Evolutionary conservation across 768 basidiomycete species (phyloP).

Genomic region (Boletus sp.): DNA sequence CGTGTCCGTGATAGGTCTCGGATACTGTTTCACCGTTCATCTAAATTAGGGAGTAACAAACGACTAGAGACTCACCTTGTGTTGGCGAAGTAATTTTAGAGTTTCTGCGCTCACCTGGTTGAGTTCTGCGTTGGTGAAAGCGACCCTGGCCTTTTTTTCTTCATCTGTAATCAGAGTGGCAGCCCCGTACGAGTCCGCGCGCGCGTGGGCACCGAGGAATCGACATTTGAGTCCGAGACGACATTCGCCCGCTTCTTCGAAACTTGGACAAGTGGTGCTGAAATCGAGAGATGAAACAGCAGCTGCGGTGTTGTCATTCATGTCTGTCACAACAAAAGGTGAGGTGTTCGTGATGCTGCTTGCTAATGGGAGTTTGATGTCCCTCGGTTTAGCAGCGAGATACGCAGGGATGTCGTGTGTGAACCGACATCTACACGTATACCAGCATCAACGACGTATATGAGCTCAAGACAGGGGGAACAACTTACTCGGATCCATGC

Average conservation of each 20-base stretch:
- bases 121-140: conserved; percentile 53
- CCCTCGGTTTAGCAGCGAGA: conserved; percentile 69
- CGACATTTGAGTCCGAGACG: conserved; percentile 81
- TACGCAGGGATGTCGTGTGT: conserved; percentile 77
- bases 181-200: conserved; percentile 42
- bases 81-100: conserved; percentile 59
- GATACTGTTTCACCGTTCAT: conserved; percentile 45
- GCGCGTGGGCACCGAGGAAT: conserved; percentile 77
- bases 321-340: conserved; percentile 45
- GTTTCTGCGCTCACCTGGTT: conserved; percentile 62
- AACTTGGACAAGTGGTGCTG: conserved; percentile 23
- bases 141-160: conserved; percentile 51
- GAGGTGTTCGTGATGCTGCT: conserved; percentile 42
- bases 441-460: neutral
- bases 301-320: neutral
- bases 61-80: conserved; percentile 49
- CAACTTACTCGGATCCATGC: conserved; percentile 57
- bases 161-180: conserved; percentile 50
- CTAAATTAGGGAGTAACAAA: neutral
- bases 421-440: conserved; percentile 59
- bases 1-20: conserved; percentile 55
- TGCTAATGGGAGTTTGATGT: conserved; percentile 57
- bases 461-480: neutral
- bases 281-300: conserved; percentile 18
- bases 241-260: conserved; percentile 30